These are phyloP conservation scores for Flaveria ramosissima DNA, from an alignment of 129 eudicot genomes.

Conservation along the genomic window DNA sequence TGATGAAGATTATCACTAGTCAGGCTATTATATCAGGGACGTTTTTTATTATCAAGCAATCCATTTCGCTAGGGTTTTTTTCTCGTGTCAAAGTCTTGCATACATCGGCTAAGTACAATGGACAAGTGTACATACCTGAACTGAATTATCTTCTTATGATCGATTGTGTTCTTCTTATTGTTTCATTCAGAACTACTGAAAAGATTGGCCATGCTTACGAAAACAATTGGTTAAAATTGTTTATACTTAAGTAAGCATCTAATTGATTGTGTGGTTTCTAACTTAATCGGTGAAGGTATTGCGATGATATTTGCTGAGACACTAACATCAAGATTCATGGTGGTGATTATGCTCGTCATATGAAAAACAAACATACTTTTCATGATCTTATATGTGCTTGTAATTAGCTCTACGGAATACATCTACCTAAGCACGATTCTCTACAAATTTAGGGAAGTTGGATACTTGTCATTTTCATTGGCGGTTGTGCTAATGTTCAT, in stretches of 20 bases:
- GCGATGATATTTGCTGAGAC: slow-evolving; percentile 84
- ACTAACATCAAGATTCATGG: slow-evolving; percentile 59
- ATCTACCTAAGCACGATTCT: slow-evolving; percentile 59
- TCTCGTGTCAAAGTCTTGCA: slow-evolving; percentile 72
- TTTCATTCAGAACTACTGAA: slow-evolving; percentile 49
- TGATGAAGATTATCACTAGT: slow-evolving; percentile 68
- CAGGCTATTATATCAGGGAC: slow-evolving; percentile 73
- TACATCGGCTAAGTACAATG: slow-evolving; percentile 61
- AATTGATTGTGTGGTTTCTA: background rate
- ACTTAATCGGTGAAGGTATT: slow-evolving; percentile 45
- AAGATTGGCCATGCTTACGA: slow-evolving; percentile 82
- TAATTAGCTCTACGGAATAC: slow-evolving; percentile 52
- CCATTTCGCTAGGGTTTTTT: slow-evolving; percentile 70
- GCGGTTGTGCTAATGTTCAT: slow-evolving; percentile 44
- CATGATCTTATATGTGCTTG: slow-evolving; percentile 39
- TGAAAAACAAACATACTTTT: slow-evolving; percentile 63
- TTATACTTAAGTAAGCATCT: background rate
- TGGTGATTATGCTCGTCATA: slow-evolving; percentile 64
- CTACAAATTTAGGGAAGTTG: slow-evolving; percentile 65
- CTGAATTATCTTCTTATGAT: slow-evolving; percentile 69
- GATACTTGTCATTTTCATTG: slow-evolving; percentile 62
- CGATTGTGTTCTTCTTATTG: slow-evolving; percentile 60
- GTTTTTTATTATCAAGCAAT: slow-evolving; percentile 68
- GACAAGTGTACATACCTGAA: slow-evolving; percentile 77
- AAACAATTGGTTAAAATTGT: slow-evolving; percentile 15